Evolutionary conservation across 192 early-diverging fungal genomes (phyloP).

Genomic region (Funneliformis mosseae): DNA sequence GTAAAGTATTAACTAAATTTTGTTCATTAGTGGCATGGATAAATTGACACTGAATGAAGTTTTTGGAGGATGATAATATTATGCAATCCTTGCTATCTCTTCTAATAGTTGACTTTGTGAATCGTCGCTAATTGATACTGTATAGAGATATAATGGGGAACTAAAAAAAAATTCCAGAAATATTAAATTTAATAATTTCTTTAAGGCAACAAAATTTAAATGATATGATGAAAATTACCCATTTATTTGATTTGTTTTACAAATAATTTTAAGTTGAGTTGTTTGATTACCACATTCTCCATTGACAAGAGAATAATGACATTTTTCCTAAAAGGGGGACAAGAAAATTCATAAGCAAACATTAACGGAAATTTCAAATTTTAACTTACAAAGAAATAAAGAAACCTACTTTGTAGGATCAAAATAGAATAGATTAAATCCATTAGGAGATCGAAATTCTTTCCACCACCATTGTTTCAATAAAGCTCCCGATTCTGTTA

Average conservation of each 20-base stretch:
- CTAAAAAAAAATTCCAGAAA: neutral
- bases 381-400: neutral
- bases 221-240: neutral
- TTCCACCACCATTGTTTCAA: conserved; percentile 29
- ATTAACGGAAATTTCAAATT: neutral
- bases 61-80: neutral
- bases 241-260: neutral
- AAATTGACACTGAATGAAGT: neutral
- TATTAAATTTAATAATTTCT: too few species aligned
- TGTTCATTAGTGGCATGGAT: neutral
- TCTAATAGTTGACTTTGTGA: neutral
- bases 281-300: conserved; percentile 2
- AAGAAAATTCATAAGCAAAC: neutral
- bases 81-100: conserved; percentile 27
- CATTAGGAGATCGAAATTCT: conserved; percentile 11
- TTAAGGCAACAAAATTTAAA: neutral
- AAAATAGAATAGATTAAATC: conserved; percentile 13
- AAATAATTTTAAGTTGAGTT: conserved; percentile 1
- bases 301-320: conserved; percentile 36
- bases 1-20: conserved; percentile 9
- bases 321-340: conserved; percentile 21
- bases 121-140: neutral
- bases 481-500: neutral
- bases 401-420: conserved; percentile 25
- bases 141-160: conserved; percentile 17